Base-by-base conservation (phyloP, 2,329 filamentous ascomycete species). In the Penicillium palitans region DNA sequence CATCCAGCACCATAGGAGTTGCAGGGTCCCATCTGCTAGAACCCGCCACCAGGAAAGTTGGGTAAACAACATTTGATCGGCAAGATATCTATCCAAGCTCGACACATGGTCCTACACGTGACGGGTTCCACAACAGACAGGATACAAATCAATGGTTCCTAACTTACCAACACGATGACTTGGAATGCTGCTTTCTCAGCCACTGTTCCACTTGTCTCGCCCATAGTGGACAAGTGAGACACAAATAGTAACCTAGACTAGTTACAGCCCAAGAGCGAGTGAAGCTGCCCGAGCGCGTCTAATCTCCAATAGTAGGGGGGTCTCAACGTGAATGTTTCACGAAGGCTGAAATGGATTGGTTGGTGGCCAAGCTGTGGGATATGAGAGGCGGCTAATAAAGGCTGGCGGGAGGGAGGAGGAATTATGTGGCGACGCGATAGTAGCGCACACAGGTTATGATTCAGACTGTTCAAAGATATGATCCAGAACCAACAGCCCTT, bases 111-210 rank as follows among this genome's bases (percentile, higher is more conserved):
- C 21, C 9, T 25, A 47, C 42, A 58, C 35, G 39, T 58, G 52
- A 54, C 39, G 57, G 47, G 29, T 19, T 35, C 21, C 41, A 25
- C 48, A 31, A 45, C 31, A 35, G 35, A 29, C 44, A 25, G 21
- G 15, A 41, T 25, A 21, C 44, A 58, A 54, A 57, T 35, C 51
- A 39, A 53, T 57, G 31, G 27, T 55, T 27, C 6, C 7, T 48
- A 42, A 83, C 87, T 80, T 79, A 91, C 89, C 79, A 91, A 75
- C 59, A 91, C 81, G 76, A 91, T 90, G 47, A 91, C 86, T 76
- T 91, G 88, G 76, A 91, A 77, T 41, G 85, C 84, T 72, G 85
- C 64, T 31, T 64, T 66, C 19, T 70, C 63, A 42, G 66, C 62
- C 65, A 67, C 67, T 58, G 33, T 63, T 48, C 17, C 35, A 40